These are phyloP conservation scores for Lichtheimia corymbifera DNA, from an alignment of 371 early-diverging fungal genomes.

Conservation along the genomic window DNA sequence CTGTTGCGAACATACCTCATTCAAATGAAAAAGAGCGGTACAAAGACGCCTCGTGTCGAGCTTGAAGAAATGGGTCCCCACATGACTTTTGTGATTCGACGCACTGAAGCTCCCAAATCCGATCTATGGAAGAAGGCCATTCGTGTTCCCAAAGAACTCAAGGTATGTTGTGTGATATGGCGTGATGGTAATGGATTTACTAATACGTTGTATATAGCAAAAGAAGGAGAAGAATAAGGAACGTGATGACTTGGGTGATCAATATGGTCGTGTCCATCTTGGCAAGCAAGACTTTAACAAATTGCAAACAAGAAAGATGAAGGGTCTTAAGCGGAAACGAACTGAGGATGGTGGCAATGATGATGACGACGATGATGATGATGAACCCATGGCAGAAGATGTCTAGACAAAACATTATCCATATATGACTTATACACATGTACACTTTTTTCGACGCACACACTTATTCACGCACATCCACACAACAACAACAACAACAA, in stretches of 20 bases:
- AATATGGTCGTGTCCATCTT: conserved; percentile 90
- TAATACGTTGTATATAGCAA: conserved; percentile 39
- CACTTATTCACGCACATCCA: background rate
- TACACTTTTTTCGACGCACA: conserved; percentile 1
- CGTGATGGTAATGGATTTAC: background rate
- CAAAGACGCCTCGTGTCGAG: conserved; percentile 87
- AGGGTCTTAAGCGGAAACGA: conserved; percentile 84
- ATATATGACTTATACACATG: background rate
- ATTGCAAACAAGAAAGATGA: conserved; percentile 98
- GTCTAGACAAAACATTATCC: conserved; percentile 1
- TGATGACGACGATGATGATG: conserved; percentile 15
- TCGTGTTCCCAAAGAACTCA: conserved; percentile 84
- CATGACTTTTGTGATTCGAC: conserved; percentile 79
- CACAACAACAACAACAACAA: background rate
- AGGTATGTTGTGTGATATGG: conserved; percentile 42
- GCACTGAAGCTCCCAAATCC: conserved; percentile 70
- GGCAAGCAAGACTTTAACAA: conserved; percentile 87
- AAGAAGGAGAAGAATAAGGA: conserved; percentile 94
- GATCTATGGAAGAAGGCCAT: conserved; percentile 85
- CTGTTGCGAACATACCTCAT: conserved; percentile 82
- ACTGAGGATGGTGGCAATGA: conserved; percentile 53
- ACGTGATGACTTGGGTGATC: conserved; percentile 87
- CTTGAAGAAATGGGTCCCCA: conserved; percentile 93
- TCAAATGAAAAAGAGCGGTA: conserved; percentile 84
- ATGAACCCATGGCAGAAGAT: conserved; percentile 11